Evolutionary conservation across 495 filamentous ascomycete species (phyloP).

Genomic region (Parathielavia hyrcaniae): DNA sequence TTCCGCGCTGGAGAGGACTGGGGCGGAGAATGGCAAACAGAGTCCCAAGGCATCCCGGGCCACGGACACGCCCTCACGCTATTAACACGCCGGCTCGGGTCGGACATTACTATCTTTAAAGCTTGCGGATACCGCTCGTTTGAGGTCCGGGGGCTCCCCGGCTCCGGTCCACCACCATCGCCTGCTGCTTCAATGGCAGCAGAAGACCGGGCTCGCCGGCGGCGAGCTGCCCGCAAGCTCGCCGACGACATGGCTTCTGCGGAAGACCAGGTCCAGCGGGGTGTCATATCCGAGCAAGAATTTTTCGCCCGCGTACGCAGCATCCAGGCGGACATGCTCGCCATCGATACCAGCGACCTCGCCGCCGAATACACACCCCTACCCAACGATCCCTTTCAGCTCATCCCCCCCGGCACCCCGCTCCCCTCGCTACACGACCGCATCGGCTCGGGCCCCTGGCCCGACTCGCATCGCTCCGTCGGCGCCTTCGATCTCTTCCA

Average conservation of each 20-base stretch:
- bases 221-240: not conserved
- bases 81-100: not conserved
- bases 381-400: not conserved
- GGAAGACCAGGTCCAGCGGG: not conserved
- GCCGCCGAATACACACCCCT: not conserved
- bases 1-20: slow-evolving; percentile 1
- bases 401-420: not conserved
- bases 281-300: not conserved
- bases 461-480: not conserved
- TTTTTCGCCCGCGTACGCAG: not conserved
- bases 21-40: not conserved
- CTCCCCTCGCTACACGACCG: not conserved
- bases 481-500: not conserved
- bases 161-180: not conserved
- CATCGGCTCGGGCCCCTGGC: not conserved
- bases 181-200: not conserved
- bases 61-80: not conserved
- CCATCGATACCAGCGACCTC: not conserved
- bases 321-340: not conserved
- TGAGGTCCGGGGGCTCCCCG: too few species aligned
- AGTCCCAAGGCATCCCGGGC: not conserved
- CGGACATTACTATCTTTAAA: not conserved
- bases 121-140: not conserved
- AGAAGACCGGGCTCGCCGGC: not conserved
- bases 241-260: not conserved